A percentile compares a stretch with the other conserved stretches of the same genome.
Conservation (phyloP, 2,329 filamentous ascomycete genomes). For the Amauroascus verrucosus region DNA sequence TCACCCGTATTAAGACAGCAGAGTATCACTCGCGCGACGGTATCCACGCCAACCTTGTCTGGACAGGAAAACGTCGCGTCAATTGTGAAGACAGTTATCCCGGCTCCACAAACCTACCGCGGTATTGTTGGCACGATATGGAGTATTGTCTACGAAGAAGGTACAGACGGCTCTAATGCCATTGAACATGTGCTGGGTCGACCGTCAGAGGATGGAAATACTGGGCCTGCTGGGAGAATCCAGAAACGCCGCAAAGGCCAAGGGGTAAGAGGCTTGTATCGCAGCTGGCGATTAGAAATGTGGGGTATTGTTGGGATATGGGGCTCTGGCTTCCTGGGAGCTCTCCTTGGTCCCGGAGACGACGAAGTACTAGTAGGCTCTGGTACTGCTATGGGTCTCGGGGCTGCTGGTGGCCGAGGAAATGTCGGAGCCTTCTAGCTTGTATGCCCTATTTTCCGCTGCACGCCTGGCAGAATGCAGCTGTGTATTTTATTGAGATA, state of each 20-base stretch:
- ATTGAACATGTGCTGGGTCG: conserved; percentile 31
- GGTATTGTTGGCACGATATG: conserved; percentile 91
- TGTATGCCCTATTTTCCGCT: neutral
- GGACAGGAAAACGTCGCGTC: conserved; percentile 2
- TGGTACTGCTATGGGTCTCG: conserved; percentile 15
- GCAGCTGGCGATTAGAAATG: conserved; percentile 48
- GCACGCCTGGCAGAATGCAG: neutral
- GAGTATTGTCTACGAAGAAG: conserved; percentile 74
- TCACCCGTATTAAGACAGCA: conserved; percentile 41
- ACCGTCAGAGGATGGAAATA: conserved; percentile 25
- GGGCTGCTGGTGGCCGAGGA: conserved; percentile 6
- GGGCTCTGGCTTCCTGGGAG: conserved; percentile 40
- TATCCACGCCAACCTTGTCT: conserved; percentile 15
- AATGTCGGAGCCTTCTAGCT: conserved; percentile 5
- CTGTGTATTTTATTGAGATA: neutral
- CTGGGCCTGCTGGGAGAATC: conserved; percentile 20
- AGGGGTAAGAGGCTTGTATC: conserved; percentile 46
- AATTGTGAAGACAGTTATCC: conserved; percentile 63
- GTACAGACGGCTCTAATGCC: conserved; percentile 41
- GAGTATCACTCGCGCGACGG: conserved; percentile 17
- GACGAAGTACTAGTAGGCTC: conserved; percentile 24
- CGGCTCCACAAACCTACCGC: conserved; percentile 62
- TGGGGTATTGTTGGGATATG: conserved; percentile 48
- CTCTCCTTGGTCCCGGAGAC: conserved; percentile 27
- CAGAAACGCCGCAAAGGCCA: conserved; percentile 43